Percentiles rank a stretch among this genome's conserved stretches.
Evolutionary conservation across 495 filamentous ascomycete species (phyloP).

Genomic region (Hypoxylon rickii): DNA sequence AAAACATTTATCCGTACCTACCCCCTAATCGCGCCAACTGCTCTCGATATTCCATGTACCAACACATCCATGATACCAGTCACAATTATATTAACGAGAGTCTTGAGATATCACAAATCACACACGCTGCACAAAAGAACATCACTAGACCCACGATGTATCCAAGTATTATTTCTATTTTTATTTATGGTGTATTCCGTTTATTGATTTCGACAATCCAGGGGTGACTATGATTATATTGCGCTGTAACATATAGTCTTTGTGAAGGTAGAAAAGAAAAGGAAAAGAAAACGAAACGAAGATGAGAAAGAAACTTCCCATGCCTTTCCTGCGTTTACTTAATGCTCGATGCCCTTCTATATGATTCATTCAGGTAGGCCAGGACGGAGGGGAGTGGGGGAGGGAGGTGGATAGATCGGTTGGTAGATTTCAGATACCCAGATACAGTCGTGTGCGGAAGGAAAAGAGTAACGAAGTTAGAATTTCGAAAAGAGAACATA

Average conservation of each 20-base stretch:
- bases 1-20: no score
- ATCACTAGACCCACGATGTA: neutral
- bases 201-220: conserved; percentile 25
- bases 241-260: conserved; percentile 6
- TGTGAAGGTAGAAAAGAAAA: conserved; percentile 8
- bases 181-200: conserved; percentile 29
- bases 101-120: neutral
- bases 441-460: conserved; percentile 28
- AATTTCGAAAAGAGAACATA: conserved; percentile 16
- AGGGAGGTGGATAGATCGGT: neutral
- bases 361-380: conserved; percentile 6
- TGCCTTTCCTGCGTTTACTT: conserved; percentile 20
- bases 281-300: neutral
- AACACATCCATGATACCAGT: no score
- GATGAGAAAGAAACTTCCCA: neutral
- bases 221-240: conserved; percentile 11
- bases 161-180: conserved; percentile 23
- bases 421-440: conserved; percentile 11
- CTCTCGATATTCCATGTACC: no score
- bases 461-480: conserved; percentile 13
- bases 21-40: no score
- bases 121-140: conserved; percentile 1
- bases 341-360: conserved; percentile 28
- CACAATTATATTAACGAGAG: no score
- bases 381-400: neutral